These are phyloP conservation scores for Crithidia brevicula DNA, from an alignment of 208 protist species.

Conservation along the genomic window DNA sequence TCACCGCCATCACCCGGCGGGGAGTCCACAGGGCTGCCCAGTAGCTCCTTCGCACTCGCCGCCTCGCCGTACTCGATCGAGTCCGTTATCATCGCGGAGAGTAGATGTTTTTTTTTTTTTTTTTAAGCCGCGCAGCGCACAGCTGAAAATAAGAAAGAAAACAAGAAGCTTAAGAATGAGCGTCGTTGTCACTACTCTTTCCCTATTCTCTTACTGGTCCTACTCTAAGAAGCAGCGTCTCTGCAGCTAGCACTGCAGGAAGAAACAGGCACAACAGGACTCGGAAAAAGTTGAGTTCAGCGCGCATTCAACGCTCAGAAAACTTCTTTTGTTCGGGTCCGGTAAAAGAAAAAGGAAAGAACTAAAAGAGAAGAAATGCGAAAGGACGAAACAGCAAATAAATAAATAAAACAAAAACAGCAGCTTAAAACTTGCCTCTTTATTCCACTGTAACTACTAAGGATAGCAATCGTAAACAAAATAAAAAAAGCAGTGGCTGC, in stretches of 20 bases:
- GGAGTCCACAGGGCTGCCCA: slow-evolving; percentile 16
- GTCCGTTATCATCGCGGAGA: slow-evolving; percentile 9
- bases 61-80: slow-evolving; percentile 12
- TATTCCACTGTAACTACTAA: too few species aligned
- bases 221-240: not conserved
- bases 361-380: too few species aligned
- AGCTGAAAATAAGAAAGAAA: not conserved
- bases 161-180: not conserved
- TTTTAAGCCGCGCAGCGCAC: too few species aligned
- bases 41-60: not conserved
- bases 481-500: slow-evolving; percentile 34
- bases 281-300: not conserved
- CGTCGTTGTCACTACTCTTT: too few species aligned
- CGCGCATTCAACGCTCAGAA: not conserved
- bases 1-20: slow-evolving; percentile 7
- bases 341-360: not conserved
- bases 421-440: too few species aligned
- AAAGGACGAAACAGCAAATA: slow-evolving; percentile 6
- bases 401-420: too few species aligned
- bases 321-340: too few species aligned
- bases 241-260: not conserved
- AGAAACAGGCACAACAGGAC: not conserved
- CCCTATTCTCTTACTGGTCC: not conserved
- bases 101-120: too few species aligned
- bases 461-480: slow-evolving; percentile 11